phyloP scores from a whole-genome alignment of 345 rosid species.

The Combretum micranthum region DNA sequence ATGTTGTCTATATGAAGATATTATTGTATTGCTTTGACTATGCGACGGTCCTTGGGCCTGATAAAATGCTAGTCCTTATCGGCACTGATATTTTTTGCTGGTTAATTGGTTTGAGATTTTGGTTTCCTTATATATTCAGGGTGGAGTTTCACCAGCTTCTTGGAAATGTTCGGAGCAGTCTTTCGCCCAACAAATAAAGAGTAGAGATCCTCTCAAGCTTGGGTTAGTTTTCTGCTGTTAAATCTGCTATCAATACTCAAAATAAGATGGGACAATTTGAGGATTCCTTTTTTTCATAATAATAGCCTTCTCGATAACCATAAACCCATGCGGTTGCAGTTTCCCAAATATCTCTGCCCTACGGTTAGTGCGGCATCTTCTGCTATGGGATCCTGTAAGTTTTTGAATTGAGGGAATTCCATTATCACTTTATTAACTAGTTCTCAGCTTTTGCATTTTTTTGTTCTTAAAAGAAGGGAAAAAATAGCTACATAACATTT shows the following conservation, averaged over 20 bases:
- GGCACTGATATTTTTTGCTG: background rate
- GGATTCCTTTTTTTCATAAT: background rate
- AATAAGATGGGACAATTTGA: background rate
- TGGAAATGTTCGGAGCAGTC: conserved; percentile 98
- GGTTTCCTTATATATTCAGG: conserved; percentile 29
- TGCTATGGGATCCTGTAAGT: conserved; percentile 86
- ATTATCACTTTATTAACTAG: background rate
- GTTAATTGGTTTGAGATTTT: background rate
- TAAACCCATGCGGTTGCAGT: conserved; percentile 29
- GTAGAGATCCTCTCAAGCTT: conserved; percentile 79
- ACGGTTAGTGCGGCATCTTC: conserved; percentile 73
- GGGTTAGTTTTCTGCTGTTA: conserved; percentile 42
- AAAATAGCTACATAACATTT: too few relatives aligned
- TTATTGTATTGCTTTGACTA: too few relatives aligned
- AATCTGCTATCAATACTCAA: background rate
- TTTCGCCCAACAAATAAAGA: conserved; percentile 65
- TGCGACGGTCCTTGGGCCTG: too few relatives aligned
- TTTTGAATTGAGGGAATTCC: conserved; percentile 3
- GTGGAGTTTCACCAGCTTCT: conserved; percentile 70
- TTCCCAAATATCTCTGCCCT: conserved; percentile 80
- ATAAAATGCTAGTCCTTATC: background rate
- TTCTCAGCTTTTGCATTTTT: background rate
- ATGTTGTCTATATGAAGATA: too few relatives aligned
- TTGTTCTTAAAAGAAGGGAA: too few relatives aligned
- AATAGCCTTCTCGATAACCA: background rate